Base-by-base conservation (phyloP, 495 filamentous ascomycete genomes). In the Endocarpon pusillum region DNA sequence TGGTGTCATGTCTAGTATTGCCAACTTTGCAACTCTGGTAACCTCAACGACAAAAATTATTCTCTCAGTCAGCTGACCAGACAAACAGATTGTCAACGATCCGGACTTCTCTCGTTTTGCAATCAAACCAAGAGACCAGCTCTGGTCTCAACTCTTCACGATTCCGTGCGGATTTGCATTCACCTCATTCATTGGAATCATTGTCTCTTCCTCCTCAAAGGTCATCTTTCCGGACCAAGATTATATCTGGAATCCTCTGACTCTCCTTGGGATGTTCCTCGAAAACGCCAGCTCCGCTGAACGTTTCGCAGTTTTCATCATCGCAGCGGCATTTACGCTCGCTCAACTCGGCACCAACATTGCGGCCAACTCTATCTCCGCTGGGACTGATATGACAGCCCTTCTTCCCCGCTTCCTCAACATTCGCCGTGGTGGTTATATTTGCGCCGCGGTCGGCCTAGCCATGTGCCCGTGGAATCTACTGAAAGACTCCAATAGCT, bases 321-420 rank as follows among this genome's bases (percentile, higher is more conserved):
- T 94, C 42, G 59, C 81, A 0, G 48, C 67, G 15, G 83, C 83
- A 4, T 94, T 94, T 51, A 66, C 78, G 3, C 66, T 94, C 9
- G 85, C 86, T 10, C 85, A 93, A 51, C 59, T 93, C 11, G 86
- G 86, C 31, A 92, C 86, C 26, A 94, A 94, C 45, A 93, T 94
- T 42, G 79, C 84, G 3, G 85, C 85, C 39, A 94, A 94, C 55
- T 82, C 75, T 1, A 76, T 92, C 33, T 87, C 81, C 7, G 80
- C 83, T 20, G 86, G 86, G 14, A 89, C 85, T 0, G 86, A 94
- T 48, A 66, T 93, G 70, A 91, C 85, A 2, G 86, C 86, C 0
- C 59, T 96, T n/a, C 54, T 91, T 1, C 86, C 86, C 0, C 72
- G 81, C 25, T 96, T 67, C 46, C 49, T 96, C 41, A 89, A 77